Evolutionary conservation across 176 grass and related monocot genomes (phyloP), one percentile per base, ranked within the genome.

Genomic region (Aechmea fasciata): DNA sequence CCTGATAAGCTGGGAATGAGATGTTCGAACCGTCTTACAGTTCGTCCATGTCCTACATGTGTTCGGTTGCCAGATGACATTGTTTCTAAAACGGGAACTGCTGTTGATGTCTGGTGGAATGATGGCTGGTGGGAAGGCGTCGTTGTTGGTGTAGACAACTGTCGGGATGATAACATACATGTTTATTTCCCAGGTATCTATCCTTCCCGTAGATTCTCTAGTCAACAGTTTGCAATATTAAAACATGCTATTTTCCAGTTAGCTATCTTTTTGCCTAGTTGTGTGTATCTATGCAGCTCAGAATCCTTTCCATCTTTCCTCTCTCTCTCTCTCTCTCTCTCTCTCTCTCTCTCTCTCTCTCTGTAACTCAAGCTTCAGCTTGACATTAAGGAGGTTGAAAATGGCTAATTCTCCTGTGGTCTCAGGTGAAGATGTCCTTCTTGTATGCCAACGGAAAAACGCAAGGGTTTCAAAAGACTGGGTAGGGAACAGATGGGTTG

Each of bases 81-180:
- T 66, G 24, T 70, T 75, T 63, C 90, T 73, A 55, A 80, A 71
- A 79, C 75, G 70, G 95, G 95, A 79, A 90, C 77, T 71, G 80
- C 87, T 14, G 75, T 99, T 76, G 95, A 99, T 67, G 75, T 82
- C 22, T 89, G 90, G 84, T 85, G 88, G 75, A 87, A 73, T 79
- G 88, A 87, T 20, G 95, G 89, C 52, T 99, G 95, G 95, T 99
- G 95, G 95, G 95, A 99, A 76, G 95, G 89, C 22, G 28, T 94
- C 83, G 74, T 90, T 64, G 68, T 86, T 53, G 74, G 80, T 64
- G 14, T 53, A 54, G 79, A 74, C 70, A 83, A 69, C 41, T 69
- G 47, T 82, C 67, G 72, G 50, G 66, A 68, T 52, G 76, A 87
- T 80, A 78, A 52, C 54, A 72, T 87, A 66, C 83, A 89, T 69